Evolutionary conservation across 108 stramenopile genomes (phyloP), one percentile per base, ranked within the genome.

Genomic region (Cyclostephanos tholiformis): DNA sequence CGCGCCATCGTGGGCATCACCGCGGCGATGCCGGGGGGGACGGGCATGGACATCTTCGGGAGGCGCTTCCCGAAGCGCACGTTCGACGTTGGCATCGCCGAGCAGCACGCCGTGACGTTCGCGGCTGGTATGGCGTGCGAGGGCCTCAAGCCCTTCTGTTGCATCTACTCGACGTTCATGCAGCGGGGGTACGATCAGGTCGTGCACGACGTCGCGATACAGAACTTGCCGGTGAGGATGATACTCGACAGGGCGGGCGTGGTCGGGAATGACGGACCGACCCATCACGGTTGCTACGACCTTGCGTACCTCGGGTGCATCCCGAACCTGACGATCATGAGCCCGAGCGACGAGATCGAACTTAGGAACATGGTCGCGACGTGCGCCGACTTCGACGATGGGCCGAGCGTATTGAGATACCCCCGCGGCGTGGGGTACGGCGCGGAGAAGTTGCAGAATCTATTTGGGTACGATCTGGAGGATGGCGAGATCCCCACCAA

Each of bases 1-100:
- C 87, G 94, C 16, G 74, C 86, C 29, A 81, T 98, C 67, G 94
- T 97, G 12, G 98, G 97, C 51, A 98, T 98, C 76, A 98, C 98
- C 29, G 98, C 98, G 25, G 98, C 98, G 68, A 98, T 98, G 98
- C 98, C 98, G 2, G 98, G 97, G 27, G 98, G 98, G 17, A 98
- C 98, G 0, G 98, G 98, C 49, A 97, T 98, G 96, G 98, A 98
- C 74, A 96, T 97, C 70, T 98, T 98, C 57, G 98, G 98, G 12
- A 82, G 96, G 23, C 86, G 97, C 17, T 97, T 97, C 67, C 98
- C 98, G 72, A 97, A 97, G 83, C 85, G 97, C 16, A 98, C 97
- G 16, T 98, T 89, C 79, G 98, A 98, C 81, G 98, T 98, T 23
- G 98, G 98, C 55, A 98, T 98, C 75, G 98, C 98, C 6, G 98